These are phyloP conservation scores for Corymbia citriodora DNA, from an alignment of 441 rosid genomes.

Conservation along the genomic window DNA sequence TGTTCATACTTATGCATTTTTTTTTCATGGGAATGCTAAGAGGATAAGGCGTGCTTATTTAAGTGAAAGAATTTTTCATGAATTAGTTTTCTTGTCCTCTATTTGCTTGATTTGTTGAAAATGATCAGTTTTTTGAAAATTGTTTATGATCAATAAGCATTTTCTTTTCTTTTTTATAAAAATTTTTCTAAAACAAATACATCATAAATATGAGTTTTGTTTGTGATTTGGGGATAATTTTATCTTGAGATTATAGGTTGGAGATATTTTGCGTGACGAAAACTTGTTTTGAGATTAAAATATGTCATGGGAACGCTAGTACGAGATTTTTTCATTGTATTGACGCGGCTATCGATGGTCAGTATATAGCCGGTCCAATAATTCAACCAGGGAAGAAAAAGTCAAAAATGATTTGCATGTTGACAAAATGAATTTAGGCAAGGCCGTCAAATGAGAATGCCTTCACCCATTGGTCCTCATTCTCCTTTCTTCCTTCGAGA, in stretches of 20 bases:
- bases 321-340: neutral
- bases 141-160: too few species aligned
- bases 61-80: fast-evolving
- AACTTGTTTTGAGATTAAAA: neutral
- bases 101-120: fast-evolving
- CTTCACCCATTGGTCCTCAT: neutral
- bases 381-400: neutral
- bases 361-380: neutral
- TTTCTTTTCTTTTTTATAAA: neutral
- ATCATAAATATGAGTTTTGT: neutral
- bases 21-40: neutral
- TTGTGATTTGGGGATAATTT: neutral
- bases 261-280: fast-evolving
- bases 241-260: fast-evolving
- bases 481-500: neutral
- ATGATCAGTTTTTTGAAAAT: fast-evolving
- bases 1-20: too few species aligned
- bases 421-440: neutral
- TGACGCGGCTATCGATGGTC: neutral
- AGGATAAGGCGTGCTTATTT: neutral
- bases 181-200: fast-evolving
- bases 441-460: neutral
- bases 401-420: neutral
- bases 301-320: fast-evolving
- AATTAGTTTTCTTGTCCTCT: neutral